Evolutionary conservation across 1,284 basidiomycete species (phyloP), one percentile per base, ranked within the genome.

Genomic region (Anthracocystis setariae): DNA sequence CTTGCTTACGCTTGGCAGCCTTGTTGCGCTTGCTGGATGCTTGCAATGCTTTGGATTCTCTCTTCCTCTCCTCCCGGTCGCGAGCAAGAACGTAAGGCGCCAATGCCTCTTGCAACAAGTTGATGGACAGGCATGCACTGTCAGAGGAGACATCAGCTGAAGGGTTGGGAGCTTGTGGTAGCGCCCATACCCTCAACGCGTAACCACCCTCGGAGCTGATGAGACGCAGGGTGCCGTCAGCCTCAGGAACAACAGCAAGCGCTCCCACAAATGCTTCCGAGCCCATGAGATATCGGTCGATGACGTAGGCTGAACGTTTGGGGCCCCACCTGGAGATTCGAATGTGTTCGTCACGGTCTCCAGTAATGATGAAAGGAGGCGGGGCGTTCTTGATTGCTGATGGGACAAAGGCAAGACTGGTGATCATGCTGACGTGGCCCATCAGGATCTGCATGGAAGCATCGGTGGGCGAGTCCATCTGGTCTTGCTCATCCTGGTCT

Each of bases 281-380:
- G 18, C 80, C 80, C 13, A 76, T 61, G 15, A 81, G 45, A 63
- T 69, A 81, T 42, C 73, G 65, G 40, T 77, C 68, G 23, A 79
- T 69, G 43, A 81, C 64, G 39, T 80, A 70, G 0, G 68, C 76
- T 13, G 73, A 54, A 5, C 76, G 73, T 37, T 59, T 52, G 3
- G 63, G 37, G 5, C 80, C 78, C 80, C 80, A 81, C 32, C 80
- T 64, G 9, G 80, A 81, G 25, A 81, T 66, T n/a, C 80, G 72
- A 25, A 81, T 80, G 57, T 81, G 80, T 59, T 80, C 80, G 59
- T 81, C 80, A n/a, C 80, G 68, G 46, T 81, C 80, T 18, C 73
- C 65, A 0, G 75, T 78, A 42, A 81, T 55, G 38, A 81, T 69
- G 59, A 61, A 71, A 0, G 54, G 33, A 23, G 54, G 59, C 5